Base-by-base conservation (phyloP, 2,329 filamentous ascomycete genomes). In the Zelopaecilomyces penicillatus region DNA sequence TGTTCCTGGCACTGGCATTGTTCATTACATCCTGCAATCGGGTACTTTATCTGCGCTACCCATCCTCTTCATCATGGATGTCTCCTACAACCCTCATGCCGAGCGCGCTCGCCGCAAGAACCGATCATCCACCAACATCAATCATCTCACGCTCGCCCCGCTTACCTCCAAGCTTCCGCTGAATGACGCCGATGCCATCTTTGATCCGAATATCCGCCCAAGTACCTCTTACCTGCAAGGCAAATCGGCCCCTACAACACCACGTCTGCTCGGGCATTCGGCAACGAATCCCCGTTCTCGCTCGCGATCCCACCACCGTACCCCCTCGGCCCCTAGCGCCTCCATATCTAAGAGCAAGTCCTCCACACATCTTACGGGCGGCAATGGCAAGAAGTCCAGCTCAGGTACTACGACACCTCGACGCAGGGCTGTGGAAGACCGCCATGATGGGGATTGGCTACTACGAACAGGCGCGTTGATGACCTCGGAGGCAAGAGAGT, bases 161-260 rank as follows among this genome's bases (percentile, higher is more conserved):
- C 65, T 84, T 44, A 83, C 80, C 27, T 71, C 74, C 42, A 77
- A 75, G 57, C 68, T 83, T 6, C 78, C 80, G 36, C 64, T 82
- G 46, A 65, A 70, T 48, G 76, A 80, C 55, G 63, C 67, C 45
- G 72, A 77, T 41, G 67, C 71, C 52, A 57, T 71, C 30, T 57
- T 60, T 50, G 66, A 72, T 43, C 57, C 66, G 31, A 57, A 64
- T 31, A 50, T 60, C 9, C 55, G 49, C 33, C 49, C 47, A 39
- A 56, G 51, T 37, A 55, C 59, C 6, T 81, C 77, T 12, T 82
- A 83, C 54, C 68, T 82, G 11, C 71, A 80, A 57, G 75, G 73
- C 54, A 77, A 75, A 54, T 82, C 81, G 26, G 77, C 78, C 2
- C 80, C 81, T 5, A 76, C 78, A 2, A 83, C 81, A 3, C 81